Percentiles rank a stretch among this genome's conserved stretches.
Evolutionary conservation across 306 rosid species (phyloP).

Genomic region (Alnus rubra): DNA sequence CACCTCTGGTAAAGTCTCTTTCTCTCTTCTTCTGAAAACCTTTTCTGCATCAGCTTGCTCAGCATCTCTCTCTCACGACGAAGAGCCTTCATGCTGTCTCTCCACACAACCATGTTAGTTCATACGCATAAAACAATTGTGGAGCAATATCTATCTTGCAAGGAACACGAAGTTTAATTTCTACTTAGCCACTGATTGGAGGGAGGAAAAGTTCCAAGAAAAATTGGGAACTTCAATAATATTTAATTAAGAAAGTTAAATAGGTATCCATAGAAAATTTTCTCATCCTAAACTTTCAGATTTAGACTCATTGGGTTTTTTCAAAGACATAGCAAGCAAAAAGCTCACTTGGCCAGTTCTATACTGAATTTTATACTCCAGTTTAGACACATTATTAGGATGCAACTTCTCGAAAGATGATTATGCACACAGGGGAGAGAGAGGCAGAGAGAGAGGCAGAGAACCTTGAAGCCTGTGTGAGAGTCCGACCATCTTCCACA

Average conservation of each 20-base stretch:
- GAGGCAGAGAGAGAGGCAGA: constrained; percentile 16
- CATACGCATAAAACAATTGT: background rate
- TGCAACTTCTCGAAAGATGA: constrained; percentile 7
- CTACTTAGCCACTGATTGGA: background rate
- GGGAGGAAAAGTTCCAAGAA: background rate
- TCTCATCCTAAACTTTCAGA: background rate
- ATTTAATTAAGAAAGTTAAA: background rate
- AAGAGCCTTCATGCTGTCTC: constrained; percentile 65
- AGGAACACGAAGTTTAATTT: background rate
- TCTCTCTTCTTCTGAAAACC: constrained; percentile 72
- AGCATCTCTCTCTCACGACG: constrained; percentile 74
- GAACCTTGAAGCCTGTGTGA: constrained; percentile 78
- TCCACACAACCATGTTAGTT: constrained; percentile 29
- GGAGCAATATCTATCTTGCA: background rate
- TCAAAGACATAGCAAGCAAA: background rate
- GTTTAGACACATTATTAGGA: background rate
- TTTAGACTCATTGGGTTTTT: background rate
- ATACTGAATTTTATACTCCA: background rate
- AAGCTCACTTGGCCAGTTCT: background rate
- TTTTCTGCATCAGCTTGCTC: constrained; percentile 74
- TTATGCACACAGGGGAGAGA: background rate
- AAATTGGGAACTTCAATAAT: background rate
- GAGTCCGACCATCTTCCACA: constrained; percentile 53
- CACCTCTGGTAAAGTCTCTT: constrained; percentile 62
- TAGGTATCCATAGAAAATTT: background rate